phyloP scores from a whole-genome alignment of 2,329 filamentous ascomycete species.

The Aspergillus proliferans region DNA sequence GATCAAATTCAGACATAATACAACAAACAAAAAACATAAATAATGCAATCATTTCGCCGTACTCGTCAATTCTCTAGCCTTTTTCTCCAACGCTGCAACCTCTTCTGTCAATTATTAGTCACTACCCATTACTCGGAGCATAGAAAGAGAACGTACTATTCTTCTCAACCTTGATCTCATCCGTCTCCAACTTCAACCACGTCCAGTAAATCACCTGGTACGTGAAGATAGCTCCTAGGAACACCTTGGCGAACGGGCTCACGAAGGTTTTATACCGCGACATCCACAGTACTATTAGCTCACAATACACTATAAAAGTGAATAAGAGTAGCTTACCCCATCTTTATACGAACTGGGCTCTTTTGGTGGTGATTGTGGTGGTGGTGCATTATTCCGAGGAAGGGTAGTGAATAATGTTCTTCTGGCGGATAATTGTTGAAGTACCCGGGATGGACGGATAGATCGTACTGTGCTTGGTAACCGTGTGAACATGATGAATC shows the following conservation, averaged over 20 bases:
- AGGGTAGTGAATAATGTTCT: conserved; percentile 12
- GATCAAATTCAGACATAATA: not conserved
- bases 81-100: conserved; percentile 28
- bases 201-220: conserved; percentile 45
- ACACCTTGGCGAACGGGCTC: conserved; percentile 43
- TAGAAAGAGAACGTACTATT: conserved; percentile 27
- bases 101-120: conserved; percentile 22
- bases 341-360: conserved; percentile 18
- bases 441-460: no score
- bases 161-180: conserved; percentile 38
- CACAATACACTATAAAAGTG: no score
- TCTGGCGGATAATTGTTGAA: not conserved
- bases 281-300: conserved; percentile 4
- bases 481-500: no score
- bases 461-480: no score
- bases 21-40: not conserved
- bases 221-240: conserved; percentile 43
- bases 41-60: not conserved
- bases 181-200: conserved; percentile 44
- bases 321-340: no score
- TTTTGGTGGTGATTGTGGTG: conserved; percentile 20
- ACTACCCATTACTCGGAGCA: not conserved
- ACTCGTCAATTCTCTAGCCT: conserved; percentile 28
- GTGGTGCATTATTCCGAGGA: conserved; percentile 2
- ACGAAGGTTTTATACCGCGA: conserved; percentile 35